phyloP scores from a whole-genome alignment of 345 rosid genomes.

The Lepidium africanum region DNA sequence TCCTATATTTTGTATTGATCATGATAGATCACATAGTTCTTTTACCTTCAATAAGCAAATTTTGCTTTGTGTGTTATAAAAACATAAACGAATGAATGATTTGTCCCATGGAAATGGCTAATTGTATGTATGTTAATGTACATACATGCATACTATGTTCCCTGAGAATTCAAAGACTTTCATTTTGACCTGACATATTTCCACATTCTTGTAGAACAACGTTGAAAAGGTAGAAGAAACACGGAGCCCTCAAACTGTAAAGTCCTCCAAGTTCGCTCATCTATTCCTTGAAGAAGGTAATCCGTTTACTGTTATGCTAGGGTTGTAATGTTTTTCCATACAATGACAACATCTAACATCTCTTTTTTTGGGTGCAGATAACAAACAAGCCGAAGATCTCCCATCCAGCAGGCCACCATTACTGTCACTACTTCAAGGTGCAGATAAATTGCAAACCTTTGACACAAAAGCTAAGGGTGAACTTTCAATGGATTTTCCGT shows the following conservation, averaged over 20 bases:
- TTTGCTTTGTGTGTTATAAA: background rate
- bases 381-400: constrained; percentile 46
- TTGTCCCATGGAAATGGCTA: background rate
- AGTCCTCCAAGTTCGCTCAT: constrained; percentile 83
- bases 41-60: background rate
- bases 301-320: background rate
- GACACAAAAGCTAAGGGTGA: constrained; percentile 34
- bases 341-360: background rate
- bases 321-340: background rate
- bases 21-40: background rate
- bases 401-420: constrained; percentile 40
- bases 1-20: background rate
- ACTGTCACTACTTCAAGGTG: constrained; percentile 71
- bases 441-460: constrained; percentile 49
- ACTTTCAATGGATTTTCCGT: constrained; percentile 24
- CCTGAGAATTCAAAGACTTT: background rate
- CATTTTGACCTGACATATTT: constrained; percentile 8
- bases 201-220: constrained; percentile 36
- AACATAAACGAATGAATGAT: background rate
- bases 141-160: background rate
- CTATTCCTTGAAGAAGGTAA: constrained; percentile 91
- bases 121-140: background rate
- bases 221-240: constrained; percentile 43
- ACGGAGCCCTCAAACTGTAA: constrained; percentile 33
- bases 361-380: constrained; percentile 41